These are phyloP conservation scores for Paramecium tetraurelia DNA, from an alignment of 73 alveolate genomes.

Conservation along the genomic window DNA sequence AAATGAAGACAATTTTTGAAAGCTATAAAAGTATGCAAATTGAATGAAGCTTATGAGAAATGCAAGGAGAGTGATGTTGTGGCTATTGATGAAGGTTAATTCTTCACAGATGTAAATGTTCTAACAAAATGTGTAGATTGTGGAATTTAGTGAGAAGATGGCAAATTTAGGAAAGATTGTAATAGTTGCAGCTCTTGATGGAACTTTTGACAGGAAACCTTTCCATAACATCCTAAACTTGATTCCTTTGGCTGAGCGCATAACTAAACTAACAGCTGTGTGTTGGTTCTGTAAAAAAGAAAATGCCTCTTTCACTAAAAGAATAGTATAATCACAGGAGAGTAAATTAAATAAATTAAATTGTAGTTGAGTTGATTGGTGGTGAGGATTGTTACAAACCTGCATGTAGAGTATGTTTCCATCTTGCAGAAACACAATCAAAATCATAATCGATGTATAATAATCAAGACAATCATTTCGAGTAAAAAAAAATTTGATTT, in stretches of 20 bases:
- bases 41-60: constrained; percentile 70
- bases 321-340: constrained; percentile 75
- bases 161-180: constrained; percentile 91
- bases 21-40: constrained; percentile 65
- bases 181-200: constrained; percentile 92
- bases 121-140: constrained; percentile 56
- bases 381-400: constrained; percentile 95
- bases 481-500: not conserved
- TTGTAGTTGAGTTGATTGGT: constrained; percentile 84
- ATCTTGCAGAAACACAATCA: not conserved
- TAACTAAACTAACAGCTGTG: constrained; percentile 84
- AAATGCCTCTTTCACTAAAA: constrained; percentile 83
- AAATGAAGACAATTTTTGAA: constrained; percentile 42
- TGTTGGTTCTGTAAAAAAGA: constrained; percentile 86
- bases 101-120: constrained; percentile 79
- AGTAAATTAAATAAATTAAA: not conserved
- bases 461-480: not conserved
- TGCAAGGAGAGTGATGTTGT: constrained; percentile 87
- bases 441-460: not conserved
- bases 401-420: constrained; percentile 92
- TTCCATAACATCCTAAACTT: constrained; percentile 80
- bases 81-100: constrained; percentile 98
- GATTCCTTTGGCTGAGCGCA: constrained; percentile 90
- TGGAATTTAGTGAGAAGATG: constrained; percentile 80
- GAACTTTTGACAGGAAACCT: constrained; percentile 90